Base-by-base conservation (phyloP, 2,329 filamentous ascomycete genomes). In the Colletotrichum lupini region DNA sequence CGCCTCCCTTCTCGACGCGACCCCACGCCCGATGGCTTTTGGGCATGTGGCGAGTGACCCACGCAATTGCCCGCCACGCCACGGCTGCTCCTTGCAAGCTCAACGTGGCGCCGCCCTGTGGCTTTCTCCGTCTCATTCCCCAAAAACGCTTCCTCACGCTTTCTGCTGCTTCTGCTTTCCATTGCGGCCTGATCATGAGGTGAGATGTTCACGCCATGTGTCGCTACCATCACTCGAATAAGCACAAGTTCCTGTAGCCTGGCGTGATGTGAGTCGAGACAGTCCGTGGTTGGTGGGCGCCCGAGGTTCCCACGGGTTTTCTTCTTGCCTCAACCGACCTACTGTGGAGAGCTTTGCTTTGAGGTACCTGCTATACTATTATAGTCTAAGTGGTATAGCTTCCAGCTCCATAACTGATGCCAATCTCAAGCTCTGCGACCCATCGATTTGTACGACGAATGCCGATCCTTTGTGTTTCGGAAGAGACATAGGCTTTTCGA, bases 21-120 rank as follows among this genome's bases (percentile, higher is more conserved):
- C 37, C 32, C 30, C 60, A 30, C 52, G 30, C 28, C 56, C 46
- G 49, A 60, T 28, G 55, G 56, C 37, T 42, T 42, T 24, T 55
- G 55, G 46, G 42, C 9, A 35, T 68, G 70, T 70, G 67, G 70
- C 70, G 67, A 70, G 67, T 70, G 67, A 42, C 55, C 46, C 46
- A 61, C 46, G 55, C 61, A 65, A 65, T 35, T 35, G 32, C 28
- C 62, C 26, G 26, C 55, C 55, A 28, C 16, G 28, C 32, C 32
- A 35, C 11, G 11, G 32, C 12, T 53, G 28, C 16, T 28, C 63
- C 52, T 32, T 42, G 49, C 49, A 6, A 11, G n/a, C 30, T 46
- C 58, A 9, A 61, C 35, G 58, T 61, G 58, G 58, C 58, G 58
- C 19, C 28, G 60, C 60, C 28, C 19, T 60, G 57, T 60, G 57